These are phyloP conservation scores for Cyclostephanos invisitatus DNA, from an alignment of 108 stramenopile genomes.

Conservation along the genomic window DNA sequence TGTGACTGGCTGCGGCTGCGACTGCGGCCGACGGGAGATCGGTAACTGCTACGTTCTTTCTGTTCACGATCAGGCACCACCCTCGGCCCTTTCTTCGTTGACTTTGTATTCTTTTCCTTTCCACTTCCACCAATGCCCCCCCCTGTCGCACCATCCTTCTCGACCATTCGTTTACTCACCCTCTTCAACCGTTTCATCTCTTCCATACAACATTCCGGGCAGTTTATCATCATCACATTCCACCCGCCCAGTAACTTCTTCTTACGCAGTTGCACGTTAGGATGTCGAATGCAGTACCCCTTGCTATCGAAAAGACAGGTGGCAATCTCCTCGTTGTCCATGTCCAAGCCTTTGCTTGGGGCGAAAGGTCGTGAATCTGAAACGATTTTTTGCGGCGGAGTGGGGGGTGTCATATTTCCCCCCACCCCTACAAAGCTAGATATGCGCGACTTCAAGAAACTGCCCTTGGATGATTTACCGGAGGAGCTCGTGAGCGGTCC, in stretches of 20 bases:
- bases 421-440: not conserved
- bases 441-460: not conserved
- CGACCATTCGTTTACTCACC: slow-evolving; percentile 6
- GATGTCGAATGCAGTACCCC: slow-evolving; percentile 39
- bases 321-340: slow-evolving; percentile 9
- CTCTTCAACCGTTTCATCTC: slow-evolving; percentile 38
- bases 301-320: slow-evolving; percentile 37
- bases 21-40: not conserved
- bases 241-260: slow-evolving; percentile 47
- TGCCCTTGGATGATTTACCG: slow-evolving; percentile 15
- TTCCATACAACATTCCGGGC: slow-evolving; percentile 48
- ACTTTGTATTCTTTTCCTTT: not conserved
- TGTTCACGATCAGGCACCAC: not conserved
- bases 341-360: not conserved
- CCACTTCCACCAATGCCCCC: not conserved
- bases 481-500: slow-evolving; percentile 14
- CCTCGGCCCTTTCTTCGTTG: slow-evolving; percentile 2
- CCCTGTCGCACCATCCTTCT: not conserved
- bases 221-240: slow-evolving; percentile 38
- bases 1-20: not conserved
- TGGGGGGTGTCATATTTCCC: slow-evolving; percentile 3
- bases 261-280: slow-evolving; percentile 38
- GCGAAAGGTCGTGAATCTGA: not conserved
- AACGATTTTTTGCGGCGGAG: not conserved
- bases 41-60: not conserved